phyloP scores from a whole-genome alignment of 331 rosid species.

The Acacia concinna region DNA sequence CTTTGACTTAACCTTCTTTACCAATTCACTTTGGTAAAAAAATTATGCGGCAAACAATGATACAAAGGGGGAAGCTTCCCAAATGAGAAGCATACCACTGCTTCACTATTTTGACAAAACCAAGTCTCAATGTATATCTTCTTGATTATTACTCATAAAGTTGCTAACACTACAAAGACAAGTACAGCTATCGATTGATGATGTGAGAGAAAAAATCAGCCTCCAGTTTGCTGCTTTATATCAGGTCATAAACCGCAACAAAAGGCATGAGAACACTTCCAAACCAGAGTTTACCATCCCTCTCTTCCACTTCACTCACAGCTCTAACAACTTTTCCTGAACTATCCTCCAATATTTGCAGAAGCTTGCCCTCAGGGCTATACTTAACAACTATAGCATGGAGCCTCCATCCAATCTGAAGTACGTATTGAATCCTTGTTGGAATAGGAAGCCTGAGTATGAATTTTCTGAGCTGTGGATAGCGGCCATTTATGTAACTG shows the following conservation, averaged over 20 bases:
- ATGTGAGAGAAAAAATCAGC: background rate
- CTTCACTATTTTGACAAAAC: background rate
- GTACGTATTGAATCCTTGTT: constrained; percentile 52
- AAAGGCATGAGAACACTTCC: constrained; percentile 95
- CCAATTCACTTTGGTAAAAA: background rate
- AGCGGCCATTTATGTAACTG: constrained; percentile 41
- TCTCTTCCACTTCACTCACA: constrained; percentile 85
- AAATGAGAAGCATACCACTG: background rate
- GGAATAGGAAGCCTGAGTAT: constrained; percentile 83
- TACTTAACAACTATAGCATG: constrained; percentile 62
- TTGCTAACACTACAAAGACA: background rate
- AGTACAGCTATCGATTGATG: background rate
- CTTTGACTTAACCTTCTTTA: background rate
- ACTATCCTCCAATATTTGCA: constrained; percentile 82
- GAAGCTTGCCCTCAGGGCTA: constrained; percentile 79
- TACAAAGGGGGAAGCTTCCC: background rate
- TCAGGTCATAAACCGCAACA: constrained; percentile 68
- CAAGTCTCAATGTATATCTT: background rate
- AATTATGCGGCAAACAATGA: background rate
- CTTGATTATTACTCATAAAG: background rate
- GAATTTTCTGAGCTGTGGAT: constrained; percentile 63
- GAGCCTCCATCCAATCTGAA: constrained; percentile 69
- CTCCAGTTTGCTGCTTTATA: constrained; percentile 25
- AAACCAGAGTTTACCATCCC: constrained; percentile 83
- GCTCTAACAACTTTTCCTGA: constrained; percentile 86